Evolutionary conservation across 1,284 basidiomycete genomes (phyloP).

Genomic region (Ceratorhiza oryzae-sativae): DNA sequence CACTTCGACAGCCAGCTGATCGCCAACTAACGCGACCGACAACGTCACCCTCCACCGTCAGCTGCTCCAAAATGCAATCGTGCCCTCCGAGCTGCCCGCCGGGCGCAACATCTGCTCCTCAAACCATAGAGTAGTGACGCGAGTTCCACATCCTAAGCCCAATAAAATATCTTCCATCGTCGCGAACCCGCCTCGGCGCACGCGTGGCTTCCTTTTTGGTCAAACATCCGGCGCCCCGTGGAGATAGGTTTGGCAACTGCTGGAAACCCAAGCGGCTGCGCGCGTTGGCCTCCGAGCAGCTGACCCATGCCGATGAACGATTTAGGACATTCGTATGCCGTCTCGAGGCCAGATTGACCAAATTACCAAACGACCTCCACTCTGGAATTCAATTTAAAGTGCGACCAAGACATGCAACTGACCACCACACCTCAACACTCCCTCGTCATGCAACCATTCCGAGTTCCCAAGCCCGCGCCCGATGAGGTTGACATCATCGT

Average conservation of each 20-base stretch:
- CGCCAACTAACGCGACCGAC: background rate
- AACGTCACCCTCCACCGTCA: background rate
- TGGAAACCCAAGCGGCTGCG: background rate
- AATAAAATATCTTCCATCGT: constrained; percentile 9
- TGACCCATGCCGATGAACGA: background rate
- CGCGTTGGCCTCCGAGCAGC: background rate
- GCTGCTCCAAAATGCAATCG: background rate
- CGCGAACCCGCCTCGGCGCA: constrained; percentile 10
- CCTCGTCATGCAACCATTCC: constrained; percentile 18
- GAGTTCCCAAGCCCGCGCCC: constrained; percentile 49
- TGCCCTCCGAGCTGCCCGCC: constrained; percentile 3
- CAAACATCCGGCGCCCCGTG: constrained; percentile 13
- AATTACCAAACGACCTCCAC: constrained; percentile 22
- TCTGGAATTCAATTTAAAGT: background rate
- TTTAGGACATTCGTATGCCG: background rate
- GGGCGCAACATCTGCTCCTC: constrained; percentile 22
- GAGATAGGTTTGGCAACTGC: background rate
- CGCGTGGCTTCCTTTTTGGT: constrained; percentile 22
- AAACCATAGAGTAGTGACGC: background rate
- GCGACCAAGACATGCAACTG: background rate
- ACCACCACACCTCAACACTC: background rate
- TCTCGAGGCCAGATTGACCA: constrained; percentile 12
- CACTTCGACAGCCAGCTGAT: background rate
- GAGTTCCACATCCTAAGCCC: constrained; percentile 19
- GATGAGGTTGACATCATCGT: constrained; percentile 79